phyloP scores from a whole-genome alignment of 164 flowering plant species.

The Annona squamosa region DNA sequence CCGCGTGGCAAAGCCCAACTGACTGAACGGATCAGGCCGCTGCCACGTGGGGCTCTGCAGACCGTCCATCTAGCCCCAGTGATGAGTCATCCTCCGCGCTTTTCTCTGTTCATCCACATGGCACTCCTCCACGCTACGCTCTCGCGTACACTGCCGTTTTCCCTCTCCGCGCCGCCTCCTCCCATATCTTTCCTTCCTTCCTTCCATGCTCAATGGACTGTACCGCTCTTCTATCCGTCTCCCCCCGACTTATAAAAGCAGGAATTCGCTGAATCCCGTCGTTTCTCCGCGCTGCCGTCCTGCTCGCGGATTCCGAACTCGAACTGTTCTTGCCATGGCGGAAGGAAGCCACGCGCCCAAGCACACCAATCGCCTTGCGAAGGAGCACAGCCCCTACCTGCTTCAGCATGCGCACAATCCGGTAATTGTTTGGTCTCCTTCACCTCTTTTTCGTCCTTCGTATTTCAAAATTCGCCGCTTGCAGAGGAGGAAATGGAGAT shows the following conservation, averaged over 20 bases:
- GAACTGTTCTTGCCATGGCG: slow-evolving; percentile 53
- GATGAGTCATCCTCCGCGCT: not conserved
- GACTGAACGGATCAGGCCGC: not conserved
- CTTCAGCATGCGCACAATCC: slow-evolving; percentile 98
- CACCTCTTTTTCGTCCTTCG: not conserved
- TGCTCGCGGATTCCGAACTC: slow-evolving; percentile 26
- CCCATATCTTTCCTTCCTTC: not conserved
- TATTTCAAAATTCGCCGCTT: not conserved
- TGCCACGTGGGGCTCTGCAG: not conserved
- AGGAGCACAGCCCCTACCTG: slow-evolving; percentile 92
- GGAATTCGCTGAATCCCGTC: not conserved
- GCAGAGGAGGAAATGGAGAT: not conserved
- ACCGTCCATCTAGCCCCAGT: not conserved
- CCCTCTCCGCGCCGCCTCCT: not conserved
- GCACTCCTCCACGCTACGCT: not conserved
- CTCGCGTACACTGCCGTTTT: not conserved
- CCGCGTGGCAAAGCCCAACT: not conserved
- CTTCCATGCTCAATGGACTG: slow-evolving; percentile 19
- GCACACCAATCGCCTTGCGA: slow-evolving; percentile 69
- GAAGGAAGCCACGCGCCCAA: slow-evolving; percentile 30
- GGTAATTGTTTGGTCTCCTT: slow-evolving; percentile 14
- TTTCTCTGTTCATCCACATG: not conserved
- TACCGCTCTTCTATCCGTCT: slow-evolving; percentile 18
- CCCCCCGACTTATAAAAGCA: slow-evolving; percentile 8
- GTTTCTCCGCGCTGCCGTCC: slow-evolving; percentile 2